Evolutionary conservation across 2,329 filamentous ascomycete species (phyloP), one percentile per base, ranked within the genome.

Genomic region (Endocalyx cinctus): DNA sequence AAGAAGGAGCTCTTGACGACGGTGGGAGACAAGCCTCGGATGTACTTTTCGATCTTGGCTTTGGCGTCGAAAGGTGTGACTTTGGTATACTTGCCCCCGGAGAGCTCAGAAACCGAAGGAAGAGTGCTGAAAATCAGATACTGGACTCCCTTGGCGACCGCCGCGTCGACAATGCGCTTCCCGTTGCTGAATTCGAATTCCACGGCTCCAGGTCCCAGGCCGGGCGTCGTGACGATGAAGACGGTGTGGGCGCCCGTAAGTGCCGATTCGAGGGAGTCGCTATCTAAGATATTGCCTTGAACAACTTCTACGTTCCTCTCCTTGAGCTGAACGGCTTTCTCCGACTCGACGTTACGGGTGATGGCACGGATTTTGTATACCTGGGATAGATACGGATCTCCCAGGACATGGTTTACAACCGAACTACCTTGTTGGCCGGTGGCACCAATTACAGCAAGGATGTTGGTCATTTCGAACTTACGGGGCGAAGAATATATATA

Each of bases 361-460:
- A 76, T 60, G 23, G 60, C 70, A 7, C 72, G 66, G 35, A 76
- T 58, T 29, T 56, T 64, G 55, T 63, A 76, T 34, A 64, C 46
- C 26, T 60, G 46, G 2, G 66, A 67, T 13, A 75, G 59, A 3
- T 50, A 46, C 2, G 63, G 45, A 42, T 73, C 62, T 22, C 57
- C 57, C 8, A 73, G 58, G 10, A 76, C 55, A 17, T 57, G 50
- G 29, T 63, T 50, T 34, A 74, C 55, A 7, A 74, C 57, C 7
- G 67, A 68, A 10, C 66, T 56, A 13, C 72, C 71, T 48, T 75
- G 72, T 22, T 68, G 60, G 38, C 71, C 70, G 1, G 71, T 75
- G 15, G 69, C 70, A 7, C 71, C 70, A 31, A 74, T 70, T 16
- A 75, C 58, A 17, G 58, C 61, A 20, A 71, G 52, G 19, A 60